Conservation (phyloP, 208 protist genomes). For the Crithidia expoeki region DNA sequence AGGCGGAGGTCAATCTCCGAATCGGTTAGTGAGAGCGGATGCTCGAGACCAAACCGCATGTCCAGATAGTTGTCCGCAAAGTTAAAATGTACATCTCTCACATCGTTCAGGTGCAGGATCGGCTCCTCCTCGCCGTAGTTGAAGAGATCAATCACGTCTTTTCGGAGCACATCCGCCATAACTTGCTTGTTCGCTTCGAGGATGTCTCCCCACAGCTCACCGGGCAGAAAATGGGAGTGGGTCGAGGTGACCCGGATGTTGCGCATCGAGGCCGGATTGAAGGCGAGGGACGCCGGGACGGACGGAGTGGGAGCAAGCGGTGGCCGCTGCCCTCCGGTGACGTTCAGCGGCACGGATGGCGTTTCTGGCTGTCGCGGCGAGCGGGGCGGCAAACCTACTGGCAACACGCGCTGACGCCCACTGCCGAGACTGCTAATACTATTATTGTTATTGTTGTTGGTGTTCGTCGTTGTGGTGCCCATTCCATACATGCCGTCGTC, state of each 20-base stretch:
- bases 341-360: background rate
- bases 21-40: slow-evolving; percentile 33
- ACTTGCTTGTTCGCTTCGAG: slow-evolving; percentile 6
- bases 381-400: slow-evolving; percentile 23
- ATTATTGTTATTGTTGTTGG: background rate
- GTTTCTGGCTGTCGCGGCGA: slow-evolving; percentile 19
- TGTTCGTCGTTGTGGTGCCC: background rate
- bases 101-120: slow-evolving; percentile 23
- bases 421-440: slow-evolving; percentile 8
- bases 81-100: slow-evolving; percentile 33
- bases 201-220: slow-evolving; percentile 42
- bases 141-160: slow-evolving; percentile 48
- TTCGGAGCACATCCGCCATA: slow-evolving; percentile 30
- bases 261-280: background rate
- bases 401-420: slow-evolving; percentile 6
- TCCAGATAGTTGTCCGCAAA: slow-evolving; percentile 32
- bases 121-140: slow-evolving; percentile 36
- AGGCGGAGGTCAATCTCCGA: slow-evolving; percentile 50
- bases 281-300: slow-evolving; percentile 1
- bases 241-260: slow-evolving; percentile 21
- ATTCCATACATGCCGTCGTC: background rate
- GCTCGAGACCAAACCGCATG: slow-evolving; percentile 42
- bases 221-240: slow-evolving; percentile 44
- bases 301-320: slow-evolving; percentile 15
- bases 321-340: slow-evolving; percentile 1